Conservation (phyloP, 1,139 yeast species). For the Zhuliangozyma parablackwelliae region DNA sequence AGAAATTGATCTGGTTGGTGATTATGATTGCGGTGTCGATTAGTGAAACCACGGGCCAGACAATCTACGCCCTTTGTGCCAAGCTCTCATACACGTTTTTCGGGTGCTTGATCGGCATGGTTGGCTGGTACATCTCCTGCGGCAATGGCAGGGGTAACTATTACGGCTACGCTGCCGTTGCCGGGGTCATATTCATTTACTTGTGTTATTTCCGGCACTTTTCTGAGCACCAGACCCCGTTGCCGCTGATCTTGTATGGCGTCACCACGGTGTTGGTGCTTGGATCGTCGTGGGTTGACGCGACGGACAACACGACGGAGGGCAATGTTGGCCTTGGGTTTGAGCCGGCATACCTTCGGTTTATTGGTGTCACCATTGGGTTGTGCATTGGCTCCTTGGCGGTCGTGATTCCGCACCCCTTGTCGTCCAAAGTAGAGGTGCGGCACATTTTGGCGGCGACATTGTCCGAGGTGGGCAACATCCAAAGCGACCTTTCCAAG, state of each 20-base stretch:
- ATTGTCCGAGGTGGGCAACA: constrained; percentile 23
- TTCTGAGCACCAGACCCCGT: constrained; percentile 23
- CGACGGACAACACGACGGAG: constrained; percentile 12
- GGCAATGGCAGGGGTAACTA: constrained; percentile 29
- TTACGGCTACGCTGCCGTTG: constrained; percentile 30
- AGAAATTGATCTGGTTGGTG: constrained; percentile 31
- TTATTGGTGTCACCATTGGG: constrained; percentile 28
- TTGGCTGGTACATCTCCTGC: constrained; percentile 35
- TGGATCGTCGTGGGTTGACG: constrained; percentile 35
- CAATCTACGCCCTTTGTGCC: constrained; percentile 24
- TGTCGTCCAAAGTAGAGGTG: constrained; percentile 26
- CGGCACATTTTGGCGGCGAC: constrained; percentile 22
- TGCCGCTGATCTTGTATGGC: constrained; percentile 28
- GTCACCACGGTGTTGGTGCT: constrained; percentile 30
- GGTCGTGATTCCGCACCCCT: constrained; percentile 27
- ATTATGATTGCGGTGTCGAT: constrained; percentile 32
- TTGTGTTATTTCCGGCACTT: constrained; percentile 29
- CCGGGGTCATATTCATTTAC: constrained; percentile 23
- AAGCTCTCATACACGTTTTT: constrained; percentile 26
- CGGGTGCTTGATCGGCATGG: constrained; percentile 31
- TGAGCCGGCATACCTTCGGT: constrained; percentile 26
- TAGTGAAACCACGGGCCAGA: constrained; percentile 31
- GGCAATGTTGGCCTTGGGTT: constrained; percentile 25
- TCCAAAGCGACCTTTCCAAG: constrained; percentile 27
- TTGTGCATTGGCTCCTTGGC: constrained; percentile 28